Conservation (phyloP, 129 eudicot genomes). For the Chrysanthemum lavandulifolium region DNA sequence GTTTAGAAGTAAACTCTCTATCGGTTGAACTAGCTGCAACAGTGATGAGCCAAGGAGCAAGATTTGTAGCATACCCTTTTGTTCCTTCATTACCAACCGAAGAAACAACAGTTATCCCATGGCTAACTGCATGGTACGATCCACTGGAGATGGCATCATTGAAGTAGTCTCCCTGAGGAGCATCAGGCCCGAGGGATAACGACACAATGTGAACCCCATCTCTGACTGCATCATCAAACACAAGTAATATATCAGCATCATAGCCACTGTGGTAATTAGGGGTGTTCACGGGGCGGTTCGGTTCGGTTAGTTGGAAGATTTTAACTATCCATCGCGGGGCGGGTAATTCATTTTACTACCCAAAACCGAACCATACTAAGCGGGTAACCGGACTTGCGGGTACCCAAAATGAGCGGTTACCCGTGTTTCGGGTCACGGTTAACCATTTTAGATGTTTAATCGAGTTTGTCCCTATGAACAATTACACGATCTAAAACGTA, state of each 20-base stretch:
- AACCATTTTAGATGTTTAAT: too few relatives aligned
- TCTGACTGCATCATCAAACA: conserved; percentile 80
- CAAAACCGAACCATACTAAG: too few relatives aligned
- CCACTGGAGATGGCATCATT: conserved; percentile 77
- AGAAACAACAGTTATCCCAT: conserved; percentile 73
- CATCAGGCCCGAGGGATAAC: conserved; percentile 64
- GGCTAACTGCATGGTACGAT: conserved; percentile 74
- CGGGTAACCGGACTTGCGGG: too few relatives aligned
- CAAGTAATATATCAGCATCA: conserved; percentile 75
- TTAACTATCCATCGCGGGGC: too few relatives aligned
- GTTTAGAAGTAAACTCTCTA: conserved; percentile 57
- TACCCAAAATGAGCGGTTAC: too few relatives aligned
- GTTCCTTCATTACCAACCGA: conserved; percentile 80
- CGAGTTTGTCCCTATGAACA: too few relatives aligned
- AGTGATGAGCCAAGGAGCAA: conserved; percentile 86
- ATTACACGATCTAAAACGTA: too few relatives aligned
- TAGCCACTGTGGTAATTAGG: conserved; percentile 52
- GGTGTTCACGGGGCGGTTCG: too few relatives aligned
- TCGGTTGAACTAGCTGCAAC: conserved; percentile 91
- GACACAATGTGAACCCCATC: conserved; percentile 84
- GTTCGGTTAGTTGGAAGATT: too few relatives aligned
- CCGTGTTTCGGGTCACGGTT: too few relatives aligned
- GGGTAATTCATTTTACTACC: too few relatives aligned
- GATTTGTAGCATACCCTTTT: conserved; percentile 61
- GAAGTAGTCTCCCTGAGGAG: conserved; percentile 81